A percentile compares a stretch with the other conserved stretches of the same genome.
Evolutionary conservation across 2,329 filamentous ascomycete species (phyloP).

Genomic region (Fusarium udum): DNA sequence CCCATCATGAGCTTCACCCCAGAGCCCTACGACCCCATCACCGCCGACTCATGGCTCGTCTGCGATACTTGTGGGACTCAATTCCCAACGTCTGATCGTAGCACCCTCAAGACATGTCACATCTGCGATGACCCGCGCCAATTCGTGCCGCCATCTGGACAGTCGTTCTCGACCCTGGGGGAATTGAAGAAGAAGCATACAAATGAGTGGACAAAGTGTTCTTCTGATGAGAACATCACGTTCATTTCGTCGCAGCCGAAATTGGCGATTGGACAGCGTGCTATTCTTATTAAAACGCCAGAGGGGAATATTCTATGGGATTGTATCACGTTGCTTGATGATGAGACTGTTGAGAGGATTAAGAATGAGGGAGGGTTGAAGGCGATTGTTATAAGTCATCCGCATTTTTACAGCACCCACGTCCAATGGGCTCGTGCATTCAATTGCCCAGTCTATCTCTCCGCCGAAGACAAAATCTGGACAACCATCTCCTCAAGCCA

Average conservation of each 20-base stretch:
- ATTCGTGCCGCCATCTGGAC: slow-evolving; percentile 66
- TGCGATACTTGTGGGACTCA: slow-evolving; percentile 78
- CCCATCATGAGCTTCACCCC: slow-evolving; percentile 28
- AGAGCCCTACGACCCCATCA: slow-evolving; percentile 37
- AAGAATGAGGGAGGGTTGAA: slow-evolving; percentile 69
- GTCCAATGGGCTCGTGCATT: slow-evolving; percentile 77
- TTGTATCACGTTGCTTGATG: slow-evolving; percentile 75
- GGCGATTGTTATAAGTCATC: slow-evolving; percentile 81
- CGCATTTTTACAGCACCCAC: slow-evolving; percentile 84
- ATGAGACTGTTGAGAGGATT: slow-evolving; percentile 67
- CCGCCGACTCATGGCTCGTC: slow-evolving; percentile 55
- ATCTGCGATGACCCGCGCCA: slow-evolving; percentile 81
- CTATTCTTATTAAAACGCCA: slow-evolving; percentile 72
- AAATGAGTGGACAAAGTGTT: slow-evolving; percentile 64
- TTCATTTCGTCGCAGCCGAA: slow-evolving; percentile 63
- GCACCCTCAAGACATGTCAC: slow-evolving; percentile 64
- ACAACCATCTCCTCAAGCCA: slow-evolving; percentile 57
- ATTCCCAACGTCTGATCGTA: slow-evolving; percentile 56
- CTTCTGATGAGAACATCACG: slow-evolving; percentile 55
- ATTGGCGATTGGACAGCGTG: slow-evolving; percentile 79
- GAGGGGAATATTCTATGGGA: slow-evolving; percentile 83
- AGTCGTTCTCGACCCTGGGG: slow-evolving; percentile 71
- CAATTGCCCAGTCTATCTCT: slow-evolving; percentile 74
- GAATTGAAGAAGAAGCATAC: slow-evolving; percentile 55
- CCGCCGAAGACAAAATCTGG: slow-evolving; percentile 74